These are phyloP conservation scores for Pyricularia pennisetigena DNA, from an alignment of 2,329 filamentous ascomycete species.

Conservation along the genomic window DNA sequence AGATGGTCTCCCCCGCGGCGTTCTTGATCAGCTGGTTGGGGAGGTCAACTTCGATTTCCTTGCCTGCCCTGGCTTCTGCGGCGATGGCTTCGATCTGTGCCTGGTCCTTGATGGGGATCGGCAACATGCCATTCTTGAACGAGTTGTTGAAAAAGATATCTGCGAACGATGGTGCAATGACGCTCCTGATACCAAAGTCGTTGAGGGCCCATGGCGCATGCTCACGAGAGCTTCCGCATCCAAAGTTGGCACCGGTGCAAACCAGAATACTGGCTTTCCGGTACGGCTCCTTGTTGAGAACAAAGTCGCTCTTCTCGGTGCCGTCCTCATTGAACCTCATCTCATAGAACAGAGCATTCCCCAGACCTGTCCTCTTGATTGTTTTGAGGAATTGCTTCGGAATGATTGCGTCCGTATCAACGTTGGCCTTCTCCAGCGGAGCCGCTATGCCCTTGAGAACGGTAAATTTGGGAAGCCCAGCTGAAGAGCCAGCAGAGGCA, in stretches of 20 bases:
- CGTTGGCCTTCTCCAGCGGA: constrained; percentile 77
- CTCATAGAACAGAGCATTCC: constrained; percentile 75
- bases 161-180: constrained; percentile 78
- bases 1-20: constrained; percentile 61
- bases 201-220: constrained; percentile 95
- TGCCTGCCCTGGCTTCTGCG: constrained; percentile 66
- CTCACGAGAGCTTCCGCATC: constrained; percentile 85
- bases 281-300: constrained; percentile 87
- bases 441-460: constrained; percentile 80
- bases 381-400: constrained; percentile 99
- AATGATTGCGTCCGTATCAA: constrained; percentile 99
- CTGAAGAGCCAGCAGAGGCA: constrained; percentile 32
- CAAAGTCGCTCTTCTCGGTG: constrained; percentile 67
- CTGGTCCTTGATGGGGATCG: constrained; percentile 63
- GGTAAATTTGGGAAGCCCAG: constrained; percentile 75
- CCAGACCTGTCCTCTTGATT: constrained; percentile 94
- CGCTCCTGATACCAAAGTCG: constrained; percentile 90
- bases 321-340: constrained; percentile 70
- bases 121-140: constrained; percentile 99
- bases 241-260: constrained; percentile 87
- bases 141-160: constrained; percentile 99
- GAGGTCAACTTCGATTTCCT: constrained; percentile 83
- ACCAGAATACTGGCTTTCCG: constrained; percentile 80
- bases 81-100: constrained; percentile 60
- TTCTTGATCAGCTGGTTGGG: constrained; percentile 76